phyloP scores from a whole-genome alignment of 2,329 filamentous ascomycete genomes.

The Trichoderma endophyticum region DNA sequence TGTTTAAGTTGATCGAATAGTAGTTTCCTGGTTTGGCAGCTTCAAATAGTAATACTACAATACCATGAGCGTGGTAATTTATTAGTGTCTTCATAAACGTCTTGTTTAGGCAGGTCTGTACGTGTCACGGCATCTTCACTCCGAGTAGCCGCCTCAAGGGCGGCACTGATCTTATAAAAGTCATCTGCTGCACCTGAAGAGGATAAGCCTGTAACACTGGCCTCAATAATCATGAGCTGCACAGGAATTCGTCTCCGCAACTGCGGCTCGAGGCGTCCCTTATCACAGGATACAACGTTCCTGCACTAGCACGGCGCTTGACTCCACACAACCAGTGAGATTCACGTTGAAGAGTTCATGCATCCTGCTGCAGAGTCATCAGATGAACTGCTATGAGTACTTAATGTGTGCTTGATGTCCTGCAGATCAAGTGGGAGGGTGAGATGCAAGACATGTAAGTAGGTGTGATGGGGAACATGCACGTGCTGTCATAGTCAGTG shows the following conservation, averaged over 20 bases:
- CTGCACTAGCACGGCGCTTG: background rate
- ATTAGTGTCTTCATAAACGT: background rate
- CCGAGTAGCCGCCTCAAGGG: background rate
- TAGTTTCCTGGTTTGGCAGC: conserved; percentile 4
- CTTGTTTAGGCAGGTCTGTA: conserved; percentile 6
- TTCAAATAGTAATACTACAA: background rate
- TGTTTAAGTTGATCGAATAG: background rate
- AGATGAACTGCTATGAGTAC: background rate
- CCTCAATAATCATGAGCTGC: background rate
- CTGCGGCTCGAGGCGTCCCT: background rate
- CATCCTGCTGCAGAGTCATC: background rate
- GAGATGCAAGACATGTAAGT: background rate
- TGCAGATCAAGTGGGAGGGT: background rate
- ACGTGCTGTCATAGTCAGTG: background rate
- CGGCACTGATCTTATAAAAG: background rate
- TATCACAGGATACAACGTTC: conserved; percentile 8
- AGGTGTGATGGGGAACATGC: background rate
- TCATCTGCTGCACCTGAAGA: background rate
- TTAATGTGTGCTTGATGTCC: background rate
- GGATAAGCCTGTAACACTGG: background rate
- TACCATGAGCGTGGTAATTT: background rate
- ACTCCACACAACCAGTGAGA: background rate
- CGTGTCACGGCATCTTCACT: background rate
- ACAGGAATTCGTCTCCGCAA: background rate
- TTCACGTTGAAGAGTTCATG: background rate